These are phyloP conservation scores for Salix caprea DNA, from an alignment of 345 rosid genomes.

Conservation along the genomic window DNA sequence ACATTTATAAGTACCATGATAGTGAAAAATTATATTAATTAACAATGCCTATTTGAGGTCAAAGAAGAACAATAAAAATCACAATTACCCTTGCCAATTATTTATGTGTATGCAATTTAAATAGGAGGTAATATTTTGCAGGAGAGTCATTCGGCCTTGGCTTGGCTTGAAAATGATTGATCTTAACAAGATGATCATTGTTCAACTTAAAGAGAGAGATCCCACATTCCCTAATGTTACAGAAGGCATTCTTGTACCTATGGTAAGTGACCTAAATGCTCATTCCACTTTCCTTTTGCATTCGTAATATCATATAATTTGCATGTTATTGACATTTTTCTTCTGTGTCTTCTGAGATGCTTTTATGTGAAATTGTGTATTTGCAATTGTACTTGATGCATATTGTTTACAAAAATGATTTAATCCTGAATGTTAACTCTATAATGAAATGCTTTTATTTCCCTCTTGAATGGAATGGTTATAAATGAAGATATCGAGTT, in stretches of 20 bases:
- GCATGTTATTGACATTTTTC: not conserved
- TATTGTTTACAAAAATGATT: too few relatives aligned
- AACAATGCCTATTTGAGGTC: too few relatives aligned
- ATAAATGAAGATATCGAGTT: too few relatives aligned
- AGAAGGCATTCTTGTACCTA: constrained; percentile 69
- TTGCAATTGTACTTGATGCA: too few relatives aligned
- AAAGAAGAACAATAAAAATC: too few relatives aligned
- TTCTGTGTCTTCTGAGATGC: not conserved
- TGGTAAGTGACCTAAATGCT: constrained; percentile 36
- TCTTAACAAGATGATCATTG: constrained; percentile 69
- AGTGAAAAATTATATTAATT: too few relatives aligned
- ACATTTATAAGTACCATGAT: too few relatives aligned
- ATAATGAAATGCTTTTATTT: too few relatives aligned
- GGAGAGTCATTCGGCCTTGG: constrained; percentile 95
- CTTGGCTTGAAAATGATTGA: constrained; percentile 92
- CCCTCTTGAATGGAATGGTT: too few relatives aligned
- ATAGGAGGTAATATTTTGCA: constrained; percentile 23
- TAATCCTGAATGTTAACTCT: too few relatives aligned
- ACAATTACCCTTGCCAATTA: too few relatives aligned
- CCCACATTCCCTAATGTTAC: constrained; percentile 58
- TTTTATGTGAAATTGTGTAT: not conserved
- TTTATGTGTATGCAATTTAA: not conserved
- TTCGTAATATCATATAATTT: not conserved
- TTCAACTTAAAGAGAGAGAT: constrained; percentile 82
- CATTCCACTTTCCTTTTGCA: not conserved